Evolutionary conservation across 192 early-diverging fungal genomes (phyloP).

Genomic region (Allomyces macrogynus): DNA sequence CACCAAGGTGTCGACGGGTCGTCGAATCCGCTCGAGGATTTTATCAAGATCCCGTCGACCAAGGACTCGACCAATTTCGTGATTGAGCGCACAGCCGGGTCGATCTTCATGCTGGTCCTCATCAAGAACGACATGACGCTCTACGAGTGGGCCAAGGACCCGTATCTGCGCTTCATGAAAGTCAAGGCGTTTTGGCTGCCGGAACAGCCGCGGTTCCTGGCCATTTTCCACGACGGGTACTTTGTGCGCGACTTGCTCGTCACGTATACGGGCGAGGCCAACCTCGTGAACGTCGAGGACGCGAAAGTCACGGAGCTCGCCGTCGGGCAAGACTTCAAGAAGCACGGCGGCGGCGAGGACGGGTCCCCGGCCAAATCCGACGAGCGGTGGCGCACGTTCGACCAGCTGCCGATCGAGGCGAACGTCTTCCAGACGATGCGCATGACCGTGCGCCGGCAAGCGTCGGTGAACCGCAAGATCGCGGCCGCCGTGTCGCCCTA

Average conservation of each 20-base stretch:
- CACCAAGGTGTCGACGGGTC: conserved; percentile 2
- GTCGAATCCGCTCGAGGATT: conserved; percentile 12
- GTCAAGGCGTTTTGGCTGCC: conserved; percentile 45
- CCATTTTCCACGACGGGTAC: conserved; percentile 32
- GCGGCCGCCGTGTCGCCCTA: conserved; percentile 17
- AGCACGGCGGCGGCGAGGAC: conserved; percentile 9
- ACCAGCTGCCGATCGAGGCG: conserved; percentile 36
- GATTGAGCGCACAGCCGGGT: conserved; percentile 29
- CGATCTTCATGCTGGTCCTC: conserved; percentile 27
- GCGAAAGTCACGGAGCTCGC: conserved; percentile 27
- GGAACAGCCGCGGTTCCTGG: conserved; percentile 32
- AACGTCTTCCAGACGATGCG: conserved; percentile 17
- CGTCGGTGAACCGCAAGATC: conserved; percentile 31
- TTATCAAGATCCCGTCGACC: conserved; percentile 36
- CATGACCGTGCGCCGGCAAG: conserved; percentile 8
- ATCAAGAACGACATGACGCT: conserved; percentile 27
- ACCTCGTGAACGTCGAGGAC: conserved; percentile 27
- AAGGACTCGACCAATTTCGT: conserved; percentile 27
- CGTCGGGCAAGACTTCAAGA: conserved; percentile 24
- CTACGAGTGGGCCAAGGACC: conserved; percentile 44
- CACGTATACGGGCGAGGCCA: conserved; percentile 29
- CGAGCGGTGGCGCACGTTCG: conserved; percentile 28
- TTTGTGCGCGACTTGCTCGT: conserved; percentile 29
- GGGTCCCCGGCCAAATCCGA: conserved; percentile 4
- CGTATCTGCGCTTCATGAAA: conserved; percentile 44